A percentile compares a stretch with the other conserved stretches of the same genome.
Evolutionary conservation across 225 moss, liverwort and hornwort species (phyloP).

Genomic region (Ulota crispa): DNA sequence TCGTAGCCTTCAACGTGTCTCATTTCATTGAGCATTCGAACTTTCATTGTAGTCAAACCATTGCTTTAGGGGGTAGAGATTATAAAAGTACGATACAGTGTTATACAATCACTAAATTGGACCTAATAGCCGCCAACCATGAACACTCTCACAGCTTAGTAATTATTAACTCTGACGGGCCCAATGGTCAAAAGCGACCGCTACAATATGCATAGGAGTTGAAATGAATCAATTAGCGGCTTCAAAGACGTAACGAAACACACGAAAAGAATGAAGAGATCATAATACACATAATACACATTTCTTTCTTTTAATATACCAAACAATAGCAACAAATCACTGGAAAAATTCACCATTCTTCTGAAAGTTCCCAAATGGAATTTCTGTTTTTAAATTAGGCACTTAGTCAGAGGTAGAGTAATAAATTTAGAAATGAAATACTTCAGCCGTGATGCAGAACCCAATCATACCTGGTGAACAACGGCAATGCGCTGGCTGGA

Average conservation of each 20-base stretch:
- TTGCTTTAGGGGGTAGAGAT: background rate
- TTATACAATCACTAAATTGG: background rate
- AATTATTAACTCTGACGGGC: background rate
- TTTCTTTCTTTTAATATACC: background rate
- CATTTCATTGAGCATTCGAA: background rate
- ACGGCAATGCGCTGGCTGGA: conserved; percentile 80
- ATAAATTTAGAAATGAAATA: background rate
- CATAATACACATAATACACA: background rate
- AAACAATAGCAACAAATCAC: background rate
- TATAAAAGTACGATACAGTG: background rate
- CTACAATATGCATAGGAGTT: background rate
- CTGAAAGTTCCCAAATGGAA: background rate
- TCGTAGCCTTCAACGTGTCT: background rate
- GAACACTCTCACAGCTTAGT: background rate
- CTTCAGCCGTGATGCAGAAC: background rate
- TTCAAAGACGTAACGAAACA: background rate
- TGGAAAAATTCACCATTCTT: background rate
- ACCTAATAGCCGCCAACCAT: background rate
- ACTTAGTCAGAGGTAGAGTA: background rate
- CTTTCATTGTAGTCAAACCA: background rate
- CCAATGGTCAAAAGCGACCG: background rate
- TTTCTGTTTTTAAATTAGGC: background rate
- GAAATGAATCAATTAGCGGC: background rate
- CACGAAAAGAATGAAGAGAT: background rate
- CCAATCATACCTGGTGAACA: conserved; percentile 63